Evolutionary conservation across 345 rosid species (phyloP).

Genomic region (Nephelium lappaceum): DNA sequence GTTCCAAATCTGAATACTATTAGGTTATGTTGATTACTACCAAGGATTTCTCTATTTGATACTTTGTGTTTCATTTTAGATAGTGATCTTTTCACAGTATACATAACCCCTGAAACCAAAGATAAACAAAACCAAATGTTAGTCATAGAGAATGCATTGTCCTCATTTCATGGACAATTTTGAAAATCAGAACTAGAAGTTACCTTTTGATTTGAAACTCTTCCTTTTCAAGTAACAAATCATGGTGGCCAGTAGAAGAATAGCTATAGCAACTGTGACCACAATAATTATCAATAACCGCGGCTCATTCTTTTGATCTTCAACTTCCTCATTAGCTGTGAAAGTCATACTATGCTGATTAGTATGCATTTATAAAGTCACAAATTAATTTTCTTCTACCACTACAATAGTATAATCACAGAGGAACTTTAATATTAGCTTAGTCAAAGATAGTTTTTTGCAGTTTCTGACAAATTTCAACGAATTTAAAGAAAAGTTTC

Average conservation of each 20-base stretch:
- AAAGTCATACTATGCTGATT: neutral
- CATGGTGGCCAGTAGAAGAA: neutral
- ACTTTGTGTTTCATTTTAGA: neutral
- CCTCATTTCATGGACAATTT: too few relatives aligned
- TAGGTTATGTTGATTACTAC: slow-evolving; percentile 1
- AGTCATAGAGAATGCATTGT: too few relatives aligned
- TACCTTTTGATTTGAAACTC: neutral
- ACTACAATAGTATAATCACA: too few relatives aligned
- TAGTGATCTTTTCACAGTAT: neutral
- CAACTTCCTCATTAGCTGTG: neutral
- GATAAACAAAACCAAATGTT: too few relatives aligned
- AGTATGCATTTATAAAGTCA: neutral
- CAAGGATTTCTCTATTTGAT: neutral
- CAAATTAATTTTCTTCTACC: neutral
- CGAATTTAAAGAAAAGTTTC: too few relatives aligned
- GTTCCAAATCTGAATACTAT: slow-evolving; percentile 16
- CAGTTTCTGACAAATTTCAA: too few relatives aligned
- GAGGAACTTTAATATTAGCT: too few relatives aligned
- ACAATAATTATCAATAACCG: neutral
- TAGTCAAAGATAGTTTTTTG: too few relatives aligned
- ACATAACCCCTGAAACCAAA: neutral
- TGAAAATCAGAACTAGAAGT: too few relatives aligned
- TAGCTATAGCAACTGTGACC: neutral
- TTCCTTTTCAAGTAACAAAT: slow-evolving; percentile 11
- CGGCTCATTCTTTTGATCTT: neutral